Evolutionary conservation across 2,329 filamentous ascomycete species (phyloP).

Genomic region (Biscogniauxia sp.): DNA sequence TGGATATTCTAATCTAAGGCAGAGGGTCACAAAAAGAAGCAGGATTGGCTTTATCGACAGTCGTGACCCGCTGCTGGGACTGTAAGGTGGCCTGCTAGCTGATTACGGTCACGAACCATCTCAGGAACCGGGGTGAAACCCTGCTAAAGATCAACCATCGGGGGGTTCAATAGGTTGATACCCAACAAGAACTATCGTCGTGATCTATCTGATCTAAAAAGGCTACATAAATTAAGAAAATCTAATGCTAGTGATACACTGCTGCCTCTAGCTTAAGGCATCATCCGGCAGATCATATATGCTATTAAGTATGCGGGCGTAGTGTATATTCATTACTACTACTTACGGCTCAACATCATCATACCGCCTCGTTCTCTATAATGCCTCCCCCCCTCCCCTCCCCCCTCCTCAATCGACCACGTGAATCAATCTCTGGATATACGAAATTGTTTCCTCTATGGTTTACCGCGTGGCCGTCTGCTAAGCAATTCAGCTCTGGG

Average conservation of each 20-base stretch:
- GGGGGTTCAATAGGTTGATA: not conserved
- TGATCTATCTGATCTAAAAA: not conserved
- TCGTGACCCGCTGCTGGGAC: not conserved
- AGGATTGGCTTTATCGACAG: not conserved
- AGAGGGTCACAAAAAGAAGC: not conserved
- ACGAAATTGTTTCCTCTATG: not conserved
- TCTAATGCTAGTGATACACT: not conserved
- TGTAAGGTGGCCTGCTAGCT: not conserved
- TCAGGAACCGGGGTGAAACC: not conserved
- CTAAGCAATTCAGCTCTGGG: not conserved
- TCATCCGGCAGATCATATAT: not conserved
- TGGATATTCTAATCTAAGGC: not conserved
- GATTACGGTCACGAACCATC: not conserved
- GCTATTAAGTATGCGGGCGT: too few relatives aligned
- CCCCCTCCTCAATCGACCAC: not conserved
- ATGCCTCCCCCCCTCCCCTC: not conserved
- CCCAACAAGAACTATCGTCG: not conserved
- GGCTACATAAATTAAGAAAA: not conserved
- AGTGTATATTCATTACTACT: not conserved
- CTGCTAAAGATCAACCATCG: not conserved
- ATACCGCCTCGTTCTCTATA: not conserved
- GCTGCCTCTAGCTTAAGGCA: not conserved
- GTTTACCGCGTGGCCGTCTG: not conserved
- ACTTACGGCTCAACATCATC: not conserved
- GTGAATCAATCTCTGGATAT: not conserved